These are phyloP conservation scores for Blastomyces silverae DNA, from an alignment of 2,329 filamentous ascomycete species.

Conservation along the genomic window DNA sequence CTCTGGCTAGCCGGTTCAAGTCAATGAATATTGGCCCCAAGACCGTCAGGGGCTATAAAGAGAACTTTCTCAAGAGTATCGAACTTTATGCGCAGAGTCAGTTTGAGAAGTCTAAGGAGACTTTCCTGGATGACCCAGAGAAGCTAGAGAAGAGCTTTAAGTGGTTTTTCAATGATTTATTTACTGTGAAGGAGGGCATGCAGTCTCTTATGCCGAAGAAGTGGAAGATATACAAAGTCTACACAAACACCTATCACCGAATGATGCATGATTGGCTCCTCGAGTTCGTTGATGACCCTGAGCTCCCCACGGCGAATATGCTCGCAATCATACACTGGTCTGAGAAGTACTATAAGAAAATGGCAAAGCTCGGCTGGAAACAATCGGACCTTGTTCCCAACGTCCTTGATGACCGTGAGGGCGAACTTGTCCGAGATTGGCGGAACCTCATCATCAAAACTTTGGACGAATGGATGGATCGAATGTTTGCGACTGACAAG, in stretches of 20 bases:
- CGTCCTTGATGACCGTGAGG: conserved; percentile 81
- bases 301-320: conserved; percentile 78
- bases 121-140: conserved; percentile 76
- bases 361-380: conserved; percentile 78
- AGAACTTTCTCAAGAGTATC: conserved; percentile 82
- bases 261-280: conserved; percentile 94
- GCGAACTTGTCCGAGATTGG: conserved; percentile 88
- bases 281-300: conserved; percentile 71
- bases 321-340: conserved; percentile 92
- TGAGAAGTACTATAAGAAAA: conserved; percentile 92
- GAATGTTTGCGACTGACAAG: conserved; percentile 76
- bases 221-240: conserved; percentile 91
- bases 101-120: conserved; percentile 63
- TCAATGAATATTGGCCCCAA: conserved; percentile 91
- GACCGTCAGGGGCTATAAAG: conserved; percentile 89
- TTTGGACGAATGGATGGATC: conserved; percentile 95
- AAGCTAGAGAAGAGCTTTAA: conserved; percentile 79
- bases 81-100: conserved; percentile 64
- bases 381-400: conserved; percentile 74
- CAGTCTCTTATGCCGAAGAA: conserved; percentile 85
- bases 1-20: conserved; percentile 87
- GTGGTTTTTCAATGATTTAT: conserved; percentile 98
- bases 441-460: conserved; percentile 90
- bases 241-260: conserved; percentile 81
- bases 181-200: conserved; percentile 91